Base-by-base conservation (phyloP, 768 basidiomycete genomes). In the Lentinula boryana region DNA sequence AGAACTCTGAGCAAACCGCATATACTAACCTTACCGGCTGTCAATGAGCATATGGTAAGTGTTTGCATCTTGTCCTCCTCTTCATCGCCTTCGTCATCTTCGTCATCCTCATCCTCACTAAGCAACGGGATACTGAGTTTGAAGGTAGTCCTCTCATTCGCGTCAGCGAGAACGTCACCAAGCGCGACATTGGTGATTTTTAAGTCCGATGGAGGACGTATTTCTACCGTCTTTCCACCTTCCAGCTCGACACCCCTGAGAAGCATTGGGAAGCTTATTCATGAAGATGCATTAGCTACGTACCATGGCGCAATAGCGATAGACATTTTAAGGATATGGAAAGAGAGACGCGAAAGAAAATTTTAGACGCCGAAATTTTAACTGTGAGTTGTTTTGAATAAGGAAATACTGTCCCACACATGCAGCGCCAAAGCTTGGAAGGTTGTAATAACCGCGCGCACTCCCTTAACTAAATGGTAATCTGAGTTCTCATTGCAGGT, bases 151-250 rank as follows among this genome's bases (percentile, higher is more conserved):
- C 89, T 77, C 13, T 80, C 83, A 38, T 76, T 74, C 54, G 75
- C 66, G 70, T 93, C 87, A 41, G 73, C 77, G 60, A 95, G 76
- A 65, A 84, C 79, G 61, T 91, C 88, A 56, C 89, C 88, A 54
- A 95, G 84, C 2, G 93, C 83, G 49, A 87, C 85, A 70, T 93
- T 94, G 69, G 91, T 93, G 68, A 97, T 83, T 68, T 82, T 80
- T 69, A 95, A 74, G 73, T 91, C 88, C 38, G 80, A 80, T 58
- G 82, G 81, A 61, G 89, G 83, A 23, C 78, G 68, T 69, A 94
- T 65, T 56, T 78, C 74, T 68, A 84, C 74, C 62, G 80, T 73
- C 65, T 88, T 72, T 60, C 84, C 86, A 15, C 87, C 85, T 31
- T 76, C 73, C 50, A 91, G 71, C 52, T 75, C 76, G 23, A 82